These are phyloP conservation scores for Pleurotus giganteus DNA, from an alignment of 768 basidiomycete species.

Conservation along the genomic window DNA sequence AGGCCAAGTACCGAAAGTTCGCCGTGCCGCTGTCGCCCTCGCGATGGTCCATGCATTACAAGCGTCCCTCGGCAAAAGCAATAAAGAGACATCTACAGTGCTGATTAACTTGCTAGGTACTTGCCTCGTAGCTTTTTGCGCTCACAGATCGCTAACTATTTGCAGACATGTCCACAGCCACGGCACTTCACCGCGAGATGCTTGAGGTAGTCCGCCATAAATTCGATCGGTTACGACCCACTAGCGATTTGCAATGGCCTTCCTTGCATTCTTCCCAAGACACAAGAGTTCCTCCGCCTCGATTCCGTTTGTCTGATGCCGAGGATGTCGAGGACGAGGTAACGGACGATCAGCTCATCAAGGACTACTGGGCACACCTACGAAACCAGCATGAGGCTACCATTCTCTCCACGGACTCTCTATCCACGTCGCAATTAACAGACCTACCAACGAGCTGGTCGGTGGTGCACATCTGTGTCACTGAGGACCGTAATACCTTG, in stretches of 20 bases:
- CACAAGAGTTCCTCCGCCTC: neutral
- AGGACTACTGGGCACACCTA: conserved; percentile 62
- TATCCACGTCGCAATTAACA: conserved; percentile 39
- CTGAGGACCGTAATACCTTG: conserved; percentile 79
- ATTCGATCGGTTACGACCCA: conserved; percentile 37
- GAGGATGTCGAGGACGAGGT: conserved; percentile 33
- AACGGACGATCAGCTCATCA: conserved; percentile 28
- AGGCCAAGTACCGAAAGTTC: conserved; percentile 68
- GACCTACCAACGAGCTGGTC: conserved; percentile 78
- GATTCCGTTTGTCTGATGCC: conserved; percentile 17
- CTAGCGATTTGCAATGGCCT: conserved; percentile 81
- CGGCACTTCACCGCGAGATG: conserved; percentile 85
- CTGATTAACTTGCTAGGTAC: conserved; percentile 64
- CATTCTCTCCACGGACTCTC: conserved; percentile 34
- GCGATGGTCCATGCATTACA: conserved; percentile 74
- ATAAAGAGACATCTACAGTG: conserved; percentile 42
- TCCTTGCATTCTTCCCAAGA: conserved; percentile 28
- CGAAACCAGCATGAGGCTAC: conserved; percentile 52
- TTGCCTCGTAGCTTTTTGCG: conserved; percentile 12
- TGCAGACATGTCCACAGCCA: conserved; percentile 67
- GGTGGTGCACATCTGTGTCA: conserved; percentile 78
- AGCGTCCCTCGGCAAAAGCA: conserved; percentile 69
- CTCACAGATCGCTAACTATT: neutral
- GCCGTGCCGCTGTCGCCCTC: conserved; percentile 71
- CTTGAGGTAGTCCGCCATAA: conserved; percentile 79